These are phyloP conservation scores for Penicillium sp. DNA, from an alignment of 2,329 filamentous ascomycete species.

Conservation along the genomic window DNA sequence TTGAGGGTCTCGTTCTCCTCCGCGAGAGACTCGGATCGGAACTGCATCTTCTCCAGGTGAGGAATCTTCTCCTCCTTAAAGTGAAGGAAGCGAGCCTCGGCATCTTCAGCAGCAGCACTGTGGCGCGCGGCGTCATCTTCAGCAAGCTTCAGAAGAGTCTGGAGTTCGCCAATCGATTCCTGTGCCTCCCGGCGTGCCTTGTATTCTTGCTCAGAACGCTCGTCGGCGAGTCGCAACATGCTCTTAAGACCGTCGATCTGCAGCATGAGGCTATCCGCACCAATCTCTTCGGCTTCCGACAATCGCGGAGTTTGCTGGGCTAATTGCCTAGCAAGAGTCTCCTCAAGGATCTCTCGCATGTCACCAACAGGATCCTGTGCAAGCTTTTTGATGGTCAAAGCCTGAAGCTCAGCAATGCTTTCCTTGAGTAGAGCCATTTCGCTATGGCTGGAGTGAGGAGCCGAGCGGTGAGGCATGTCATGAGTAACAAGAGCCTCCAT, in stretches of 20 bases:
- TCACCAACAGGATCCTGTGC: conserved; percentile 48
- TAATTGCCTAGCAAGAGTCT: conserved; percentile 55
- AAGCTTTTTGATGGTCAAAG: conserved; percentile 41
- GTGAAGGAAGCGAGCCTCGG: conserved; percentile 63
- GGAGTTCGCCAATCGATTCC: conserved; percentile 71
- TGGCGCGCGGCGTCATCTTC: conserved; percentile 56
- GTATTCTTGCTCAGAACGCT: conserved; percentile 64
- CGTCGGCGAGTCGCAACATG: conserved; percentile 64
- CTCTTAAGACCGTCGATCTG: conserved; percentile 70
- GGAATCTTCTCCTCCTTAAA: conserved; percentile 69
- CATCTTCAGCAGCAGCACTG: conserved; percentile 59
- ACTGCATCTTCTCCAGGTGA: conserved; percentile 63
- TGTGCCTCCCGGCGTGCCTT: conserved; percentile 65
- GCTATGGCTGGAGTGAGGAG: conserved; percentile 28
- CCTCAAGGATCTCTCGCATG: conserved; percentile 63
- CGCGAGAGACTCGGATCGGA: conserved; percentile 67
- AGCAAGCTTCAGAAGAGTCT: conserved; percentile 66
- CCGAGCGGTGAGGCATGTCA: conserved; percentile 29
- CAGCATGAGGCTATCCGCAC: conserved; percentile 50
- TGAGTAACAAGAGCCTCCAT: conserved; percentile 64
- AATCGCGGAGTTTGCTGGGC: conserved; percentile 51
- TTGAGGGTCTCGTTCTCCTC: conserved; percentile 62
- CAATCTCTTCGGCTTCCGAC: conserved; percentile 54
- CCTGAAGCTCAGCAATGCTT: conserved; percentile 40
- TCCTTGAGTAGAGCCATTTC: conserved; percentile 42